These are phyloP conservation scores for Calendula officinalis DNA, from an alignment of 129 eudicot genomes.

Conservation along the genomic window DNA sequence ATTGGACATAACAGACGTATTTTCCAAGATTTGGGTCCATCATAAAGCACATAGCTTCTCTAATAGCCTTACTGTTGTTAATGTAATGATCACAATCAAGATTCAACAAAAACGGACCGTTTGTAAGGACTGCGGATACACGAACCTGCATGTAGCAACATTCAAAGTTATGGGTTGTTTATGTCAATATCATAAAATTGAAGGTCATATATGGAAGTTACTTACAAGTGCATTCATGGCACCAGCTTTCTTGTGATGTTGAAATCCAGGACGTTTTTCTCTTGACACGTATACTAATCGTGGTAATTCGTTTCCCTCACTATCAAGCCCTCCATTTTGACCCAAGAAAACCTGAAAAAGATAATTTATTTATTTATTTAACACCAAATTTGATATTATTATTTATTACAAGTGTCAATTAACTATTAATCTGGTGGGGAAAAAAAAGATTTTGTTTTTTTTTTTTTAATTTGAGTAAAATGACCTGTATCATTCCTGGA, in stretches of 20 bases:
- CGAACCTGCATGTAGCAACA: conserved; percentile 68
- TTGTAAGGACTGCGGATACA: conserved; percentile 97
- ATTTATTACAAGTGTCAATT: neutral
- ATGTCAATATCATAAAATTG: neutral
- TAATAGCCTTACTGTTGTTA: conserved; percentile 93
- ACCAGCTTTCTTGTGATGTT: conserved; percentile 99
- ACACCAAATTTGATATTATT: neutral
- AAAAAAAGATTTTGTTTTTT: no score
- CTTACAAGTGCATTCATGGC: conserved; percentile 97
- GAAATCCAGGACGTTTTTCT: conserved; percentile 98
- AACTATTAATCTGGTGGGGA: no score
- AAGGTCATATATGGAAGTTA: neutral
- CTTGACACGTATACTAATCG: conserved; percentile 94
- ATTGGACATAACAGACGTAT: conserved; percentile 98
- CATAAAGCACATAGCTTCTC: conserved; percentile 98
- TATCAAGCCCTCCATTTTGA: conserved; percentile 96
- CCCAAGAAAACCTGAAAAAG: conserved; percentile 82
- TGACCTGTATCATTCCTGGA: conserved; percentile 99
- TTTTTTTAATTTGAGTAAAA: conserved; percentile 3
- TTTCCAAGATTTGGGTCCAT: conserved; percentile 99
- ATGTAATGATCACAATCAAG: conserved; percentile 99
- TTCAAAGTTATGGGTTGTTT: conserved; percentile 14
- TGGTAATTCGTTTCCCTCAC: conserved; percentile 92
- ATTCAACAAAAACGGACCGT: conserved; percentile 97
- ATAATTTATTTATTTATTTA: neutral